These are phyloP conservation scores for Botrytis fabae DNA, from an alignment of 2,329 filamentous ascomycete species.

Conservation along the genomic window DNA sequence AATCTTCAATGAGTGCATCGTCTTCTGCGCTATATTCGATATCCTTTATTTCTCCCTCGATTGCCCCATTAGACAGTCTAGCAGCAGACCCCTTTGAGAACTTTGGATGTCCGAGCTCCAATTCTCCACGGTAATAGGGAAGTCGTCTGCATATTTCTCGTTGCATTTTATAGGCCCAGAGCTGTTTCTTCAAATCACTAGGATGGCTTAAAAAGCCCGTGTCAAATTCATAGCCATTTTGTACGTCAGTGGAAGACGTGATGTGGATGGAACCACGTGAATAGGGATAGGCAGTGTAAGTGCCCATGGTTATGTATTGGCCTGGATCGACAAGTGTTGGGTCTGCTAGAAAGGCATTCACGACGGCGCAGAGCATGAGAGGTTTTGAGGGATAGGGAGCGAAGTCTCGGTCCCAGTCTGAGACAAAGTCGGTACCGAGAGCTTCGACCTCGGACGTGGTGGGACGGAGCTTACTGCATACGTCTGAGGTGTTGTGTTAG, in stretches of 20 bases:
- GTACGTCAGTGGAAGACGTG: constrained; percentile 44
- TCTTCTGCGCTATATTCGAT: constrained; percentile 43
- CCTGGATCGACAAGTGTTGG: constrained; percentile 42
- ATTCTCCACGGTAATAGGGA: constrained; percentile 51
- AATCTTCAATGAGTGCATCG: constrained; percentile 45
- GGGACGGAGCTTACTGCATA: constrained; percentile 57
- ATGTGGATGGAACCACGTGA: constrained; percentile 64
- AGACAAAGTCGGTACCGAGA: constrained; percentile 53
- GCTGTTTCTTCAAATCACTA: constrained; percentile 57
- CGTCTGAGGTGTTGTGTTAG: constrained; percentile 42
- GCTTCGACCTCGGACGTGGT: constrained; percentile 54
- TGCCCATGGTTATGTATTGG: constrained; percentile 55
- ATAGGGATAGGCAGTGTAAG: constrained; percentile 60
- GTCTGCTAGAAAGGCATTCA: constrained; percentile 48
- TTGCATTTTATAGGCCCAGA: constrained; percentile 66
- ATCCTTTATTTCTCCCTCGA: constrained; percentile 40
- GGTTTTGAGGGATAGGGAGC: constrained; percentile 37
- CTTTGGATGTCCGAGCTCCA: constrained; percentile 46
- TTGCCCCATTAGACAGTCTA: constrained; percentile 33
- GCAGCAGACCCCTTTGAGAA: constrained; percentile 48
- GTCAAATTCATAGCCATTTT: constrained; percentile 55
- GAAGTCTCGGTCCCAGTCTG: constrained; percentile 58
- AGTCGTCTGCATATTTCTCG: constrained; percentile 61
- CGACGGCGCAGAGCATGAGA: constrained; percentile 54
- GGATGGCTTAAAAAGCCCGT: constrained; percentile 56